Evolutionary conservation across 768 basidiomycete species (phyloP), one percentile per base, ranked within the genome.

Genomic region (Naematelia encephala): DNA sequence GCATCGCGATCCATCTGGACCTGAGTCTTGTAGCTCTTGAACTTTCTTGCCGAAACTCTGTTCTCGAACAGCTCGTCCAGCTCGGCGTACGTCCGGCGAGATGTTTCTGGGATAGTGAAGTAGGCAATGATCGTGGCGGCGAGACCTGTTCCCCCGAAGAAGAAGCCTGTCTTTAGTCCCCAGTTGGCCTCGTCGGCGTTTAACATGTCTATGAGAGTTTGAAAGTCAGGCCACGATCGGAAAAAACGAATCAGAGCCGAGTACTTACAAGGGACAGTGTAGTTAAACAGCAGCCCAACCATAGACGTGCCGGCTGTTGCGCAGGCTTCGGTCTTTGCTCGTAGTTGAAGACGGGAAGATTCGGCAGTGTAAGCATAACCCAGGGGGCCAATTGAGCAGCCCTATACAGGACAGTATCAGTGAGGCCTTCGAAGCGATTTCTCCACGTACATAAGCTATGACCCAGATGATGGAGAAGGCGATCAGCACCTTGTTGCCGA

Each of bases 1-100:
- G 28, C 53, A 2, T 47, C 59, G 13, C 49, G 30, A 23, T 50
- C 43, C 23, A 16, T 53, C 56, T 62, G 61, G 5, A 62, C 61
- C 19, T 62, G 34, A 26, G 61, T 62, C 2, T 44, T 39, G 52
- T 62, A 54, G 5, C 45, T 48, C 14, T 44, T 29, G 28, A 57
- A 78, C 54, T 70, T 64, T 28, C 77, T 50, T 1, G 77, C 73
- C 0, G 73, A 60, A 23, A 75, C 53, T 16, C 57, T 60, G 47
- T 63, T 62, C 52, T 69, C 70, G 63, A 78, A 78, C 23, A 78
- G 51, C 21, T 69, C 69, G 60, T 75, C 74, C 22, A 75, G 61
- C 57, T 75, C 69, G 25, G 57, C 63, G 58, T 68, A 73, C 0
- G 66, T 63, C n/a, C 74, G 54, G 16, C 57, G 64, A 46, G 59